phyloP scores from a whole-genome alignment of 2,329 filamentous ascomycete species.

The Fusarium dlaminii region DNA sequence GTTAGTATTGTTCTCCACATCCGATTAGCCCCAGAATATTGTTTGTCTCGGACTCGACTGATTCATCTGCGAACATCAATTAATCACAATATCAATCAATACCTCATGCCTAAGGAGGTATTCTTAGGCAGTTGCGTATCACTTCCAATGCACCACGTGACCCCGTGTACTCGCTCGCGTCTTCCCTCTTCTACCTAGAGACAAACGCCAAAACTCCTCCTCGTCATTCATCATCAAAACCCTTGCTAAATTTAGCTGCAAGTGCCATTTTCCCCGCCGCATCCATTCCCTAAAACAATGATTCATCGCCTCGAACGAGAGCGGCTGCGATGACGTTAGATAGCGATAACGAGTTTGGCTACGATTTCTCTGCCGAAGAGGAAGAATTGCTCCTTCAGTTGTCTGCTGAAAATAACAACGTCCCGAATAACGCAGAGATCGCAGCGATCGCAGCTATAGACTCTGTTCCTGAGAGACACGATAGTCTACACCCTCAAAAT shows the following conservation, averaged over 20 bases:
- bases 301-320: conserved; percentile 27
- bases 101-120: not conserved
- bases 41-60: not conserved
- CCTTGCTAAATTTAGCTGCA: conserved; percentile 9
- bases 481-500: conserved; percentile 12
- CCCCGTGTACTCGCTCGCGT: conserved; percentile 32
- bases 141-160: conserved; percentile 33
- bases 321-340: conserved; percentile 39
- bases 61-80: not conserved
- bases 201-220: conserved; percentile 7
- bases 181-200: not conserved
- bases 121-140: conserved; percentile 2
- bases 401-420: conserved; percentile 34
- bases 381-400: conserved; percentile 53
- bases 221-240: conserved; percentile 1
- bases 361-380: conserved; percentile 58
- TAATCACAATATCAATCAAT: not conserved
- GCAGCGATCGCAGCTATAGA: conserved; percentile 33
- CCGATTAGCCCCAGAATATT: not conserved
- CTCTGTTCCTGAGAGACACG: conserved; percentile 34
- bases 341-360: conserved; percentile 57
- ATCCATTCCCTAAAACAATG: conserved; percentile 27
- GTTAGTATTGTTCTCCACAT: not conserved
- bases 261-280: conserved; percentile 4
- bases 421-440: conserved; percentile 10